Evolutionary conservation across 2,329 filamentous ascomycete species (phyloP).

Genomic region (Xylariaceae sp.): DNA sequence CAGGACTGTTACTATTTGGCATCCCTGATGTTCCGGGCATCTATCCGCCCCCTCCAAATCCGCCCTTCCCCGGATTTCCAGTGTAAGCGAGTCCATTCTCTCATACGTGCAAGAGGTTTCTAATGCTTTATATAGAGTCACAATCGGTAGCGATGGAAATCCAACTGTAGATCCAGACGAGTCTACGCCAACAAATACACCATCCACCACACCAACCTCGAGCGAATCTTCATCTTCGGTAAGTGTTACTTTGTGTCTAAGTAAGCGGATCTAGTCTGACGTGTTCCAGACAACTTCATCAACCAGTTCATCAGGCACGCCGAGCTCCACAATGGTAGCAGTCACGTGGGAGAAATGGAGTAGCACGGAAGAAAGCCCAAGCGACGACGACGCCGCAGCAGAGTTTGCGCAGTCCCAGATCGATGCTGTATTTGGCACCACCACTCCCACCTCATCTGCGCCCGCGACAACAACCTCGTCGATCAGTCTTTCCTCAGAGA

Average conservation of each 20-base stretch:
- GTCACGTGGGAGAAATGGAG: slow-evolving; percentile 9
- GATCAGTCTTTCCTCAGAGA: too few relatives aligned
- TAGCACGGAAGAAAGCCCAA: slow-evolving; percentile 16
- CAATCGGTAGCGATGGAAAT: slow-evolving; percentile 9
- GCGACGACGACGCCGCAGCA: slow-evolving; percentile 13
- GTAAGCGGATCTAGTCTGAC: too few relatives aligned
- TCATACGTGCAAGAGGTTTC: too few relatives aligned
- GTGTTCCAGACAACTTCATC: slow-evolving; percentile 6
- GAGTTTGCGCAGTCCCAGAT: slow-evolving; percentile 14
- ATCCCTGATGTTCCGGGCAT: slow-evolving; percentile 14
- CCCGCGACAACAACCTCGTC: too few relatives aligned
- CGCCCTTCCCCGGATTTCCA: slow-evolving; percentile 14
- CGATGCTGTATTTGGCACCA: too few relatives aligned
- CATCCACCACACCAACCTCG: slow-evolving; percentile 1
- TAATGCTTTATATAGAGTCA: slow-evolving; percentile 4
- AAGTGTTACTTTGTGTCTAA: too few relatives aligned
- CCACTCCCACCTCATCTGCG: too few relatives aligned
- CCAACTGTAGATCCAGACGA: slow-evolving; percentile 7
- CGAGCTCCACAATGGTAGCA: slow-evolving; percentile 4
- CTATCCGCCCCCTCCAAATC: slow-evolving; percentile 16
- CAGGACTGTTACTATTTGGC: slow-evolving; percentile 14
- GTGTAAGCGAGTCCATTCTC: slow-evolving; percentile 1
- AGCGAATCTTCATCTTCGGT: too few relatives aligned
- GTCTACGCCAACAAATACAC: neutral
- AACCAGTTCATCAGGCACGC: slow-evolving; percentile 1